These are phyloP conservation scores for Cronartium quercuum DNA, from an alignment of 1,284 basidiomycete species.

Conservation along the genomic window DNA sequence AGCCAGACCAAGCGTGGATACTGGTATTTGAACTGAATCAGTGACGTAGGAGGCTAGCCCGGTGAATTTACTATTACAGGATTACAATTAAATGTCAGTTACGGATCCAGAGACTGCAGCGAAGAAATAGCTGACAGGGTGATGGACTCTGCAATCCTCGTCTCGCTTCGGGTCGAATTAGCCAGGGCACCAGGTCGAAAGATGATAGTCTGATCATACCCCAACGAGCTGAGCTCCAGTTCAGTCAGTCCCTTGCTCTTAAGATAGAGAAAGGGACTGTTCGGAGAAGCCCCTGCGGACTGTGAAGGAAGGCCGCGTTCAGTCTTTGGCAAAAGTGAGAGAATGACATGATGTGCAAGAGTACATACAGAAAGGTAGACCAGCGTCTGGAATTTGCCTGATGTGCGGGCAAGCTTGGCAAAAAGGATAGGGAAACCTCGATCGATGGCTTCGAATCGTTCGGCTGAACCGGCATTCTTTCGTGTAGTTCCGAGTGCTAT, in stretches of 20 bases:
- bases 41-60: not conserved
- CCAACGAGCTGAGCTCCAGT: conserved; percentile 59
- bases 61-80: not conserved
- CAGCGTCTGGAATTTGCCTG: conserved; percentile 55
- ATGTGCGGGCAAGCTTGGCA: conserved; percentile 59
- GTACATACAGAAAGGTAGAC: conserved; percentile 62
- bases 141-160: conserved; percentile 51
- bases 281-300: conserved; percentile 17
- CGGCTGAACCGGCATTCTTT: conserved; percentile 58
- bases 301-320: conserved; percentile 45
- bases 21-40: conserved; percentile 12
- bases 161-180: conserved; percentile 44
- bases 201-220: conserved; percentile 63
- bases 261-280: conserved; percentile 2
- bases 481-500: conserved; percentile 3
- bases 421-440: conserved; percentile 67
- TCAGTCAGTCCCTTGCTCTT: conserved; percentile 70
- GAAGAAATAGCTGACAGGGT: not conserved
- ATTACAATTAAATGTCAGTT: too few relatives aligned
- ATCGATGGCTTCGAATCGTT: conserved; percentile 67
- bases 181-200: conserved; percentile 60
- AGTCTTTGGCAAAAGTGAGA: conserved; percentile 40
- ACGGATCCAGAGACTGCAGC: too few relatives aligned
- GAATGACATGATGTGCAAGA: not conserved
- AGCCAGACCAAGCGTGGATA: not conserved